These are phyloP conservation scores for Trichoderma sp. DNA, from an alignment of 2,329 filamentous ascomycete genomes.

Conservation along the genomic window DNA sequence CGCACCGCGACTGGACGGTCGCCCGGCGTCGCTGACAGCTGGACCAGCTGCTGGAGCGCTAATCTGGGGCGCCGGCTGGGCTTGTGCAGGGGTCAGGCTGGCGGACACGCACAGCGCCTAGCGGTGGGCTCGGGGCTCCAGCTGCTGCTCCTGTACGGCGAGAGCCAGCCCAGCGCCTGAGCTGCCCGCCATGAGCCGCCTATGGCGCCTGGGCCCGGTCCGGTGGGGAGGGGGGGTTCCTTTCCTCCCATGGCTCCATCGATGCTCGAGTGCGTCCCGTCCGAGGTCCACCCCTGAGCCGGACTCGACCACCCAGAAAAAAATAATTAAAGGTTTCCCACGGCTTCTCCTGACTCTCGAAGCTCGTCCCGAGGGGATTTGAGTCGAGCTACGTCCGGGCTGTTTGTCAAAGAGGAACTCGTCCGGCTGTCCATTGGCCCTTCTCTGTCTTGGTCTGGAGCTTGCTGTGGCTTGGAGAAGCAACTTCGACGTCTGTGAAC, in stretches of 20 bases:
- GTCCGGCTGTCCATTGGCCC: slow-evolving; percentile 12
- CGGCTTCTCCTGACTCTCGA: slow-evolving; percentile 29
- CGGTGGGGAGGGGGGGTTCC: slow-evolving; percentile 18
- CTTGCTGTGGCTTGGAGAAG: slow-evolving; percentile 13
- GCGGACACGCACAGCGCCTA: not conserved
- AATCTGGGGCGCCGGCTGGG: slow-evolving; percentile 35
- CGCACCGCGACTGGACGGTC: slow-evolving; percentile 13
- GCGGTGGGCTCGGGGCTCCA: slow-evolving; percentile 2
- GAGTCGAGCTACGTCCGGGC: slow-evolving; percentile 19
- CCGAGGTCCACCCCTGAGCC: slow-evolving; percentile 35
- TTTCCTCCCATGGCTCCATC: slow-evolving; percentile 9
- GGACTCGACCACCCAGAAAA: slow-evolving; percentile 32
- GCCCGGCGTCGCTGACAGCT: slow-evolving; percentile 30
- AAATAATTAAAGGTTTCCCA: slow-evolving; percentile 31
- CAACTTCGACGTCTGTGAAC: slow-evolving; percentile 16
- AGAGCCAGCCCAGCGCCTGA: slow-evolving; percentile 11
- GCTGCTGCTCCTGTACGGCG: slow-evolving; percentile 1
- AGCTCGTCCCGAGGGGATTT: slow-evolving; percentile 26
- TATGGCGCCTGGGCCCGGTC: slow-evolving; percentile 21
- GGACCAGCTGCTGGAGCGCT: slow-evolving; percentile 24
- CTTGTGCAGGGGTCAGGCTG: too few species aligned
- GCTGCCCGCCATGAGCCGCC: slow-evolving; percentile 23
- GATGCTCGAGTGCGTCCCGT: slow-evolving; percentile 23
- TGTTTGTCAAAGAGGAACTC: slow-evolving; percentile 7
- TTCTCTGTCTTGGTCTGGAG: not conserved